Evolutionary conservation across 495 filamentous ascomycete genomes (phyloP), one percentile per base, ranked within the genome.

Genomic region (Cryomyces minteri): DNA sequence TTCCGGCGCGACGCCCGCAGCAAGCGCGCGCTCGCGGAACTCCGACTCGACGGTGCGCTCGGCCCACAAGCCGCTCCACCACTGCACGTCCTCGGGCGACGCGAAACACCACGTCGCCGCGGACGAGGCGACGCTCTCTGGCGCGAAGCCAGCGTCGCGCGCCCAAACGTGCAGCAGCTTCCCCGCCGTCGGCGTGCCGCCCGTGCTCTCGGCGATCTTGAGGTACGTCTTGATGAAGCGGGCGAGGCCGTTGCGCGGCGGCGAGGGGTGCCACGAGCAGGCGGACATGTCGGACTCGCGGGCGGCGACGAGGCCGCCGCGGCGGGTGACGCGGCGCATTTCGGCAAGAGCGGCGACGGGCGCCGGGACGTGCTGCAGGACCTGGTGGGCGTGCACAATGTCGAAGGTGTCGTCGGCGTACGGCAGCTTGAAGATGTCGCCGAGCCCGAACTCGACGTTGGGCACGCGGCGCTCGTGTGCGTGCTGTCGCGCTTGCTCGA

Each of bases 261-360:
- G 67, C 18, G 18, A 25, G 18, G 18, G 18, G 31, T 46, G 43
- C 58, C 59, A 67, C 11, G 55, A 41, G 33, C 51, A 51, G 54
- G 60, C 59, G 39, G 53, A 56, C 51, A 59, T 50, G 49, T 67
- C 67, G 31, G 57, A 54, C 48, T 69, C 67, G 25, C 66, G 58
- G 38, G 59, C 53, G 29, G 64, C 59, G 28, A 68, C 51, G n/a
- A 70, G 39, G 41, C 66, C 65, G 6, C 64, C 62, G 39, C 42
- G 56, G 53, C 62, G 63, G 11, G 58, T 54, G 10, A 68, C 65
- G 11, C 67, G 50, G 5, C 66, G 53, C 61, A 69, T 67, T 49
- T 70, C 66, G 38, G 48, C 48, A 31, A 66, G 39, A 4, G 64
- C 65, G 31, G 58, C 52, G 39, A 50, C 55, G 6, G 64, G 66